Evolutionary conservation across 257 asterid species (phyloP).

Genomic region (Nicotiana benthamiana): DNA sequence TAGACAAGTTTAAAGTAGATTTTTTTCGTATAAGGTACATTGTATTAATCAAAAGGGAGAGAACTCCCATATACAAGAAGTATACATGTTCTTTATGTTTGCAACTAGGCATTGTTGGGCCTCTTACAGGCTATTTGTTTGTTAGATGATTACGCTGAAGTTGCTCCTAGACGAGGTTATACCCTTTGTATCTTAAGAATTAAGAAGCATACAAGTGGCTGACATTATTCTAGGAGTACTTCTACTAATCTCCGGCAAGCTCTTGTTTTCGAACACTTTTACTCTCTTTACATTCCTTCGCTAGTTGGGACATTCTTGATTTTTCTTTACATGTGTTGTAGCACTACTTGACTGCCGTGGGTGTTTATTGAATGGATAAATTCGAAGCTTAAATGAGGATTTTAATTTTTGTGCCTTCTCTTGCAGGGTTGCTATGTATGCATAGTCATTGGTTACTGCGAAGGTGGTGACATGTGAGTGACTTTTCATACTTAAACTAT

Average conservation of each 20-base stretch:
- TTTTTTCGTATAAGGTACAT: too few species aligned
- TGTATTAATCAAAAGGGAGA: too few species aligned
- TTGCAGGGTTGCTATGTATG: slow-evolving; percentile 93
- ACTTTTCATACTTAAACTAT: neutral
- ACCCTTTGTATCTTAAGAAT: neutral
- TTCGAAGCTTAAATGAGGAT: neutral
- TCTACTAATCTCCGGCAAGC: neutral
- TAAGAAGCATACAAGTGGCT: neutral
- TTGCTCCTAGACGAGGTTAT: neutral
- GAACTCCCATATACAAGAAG: too few species aligned
- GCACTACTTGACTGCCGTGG: neutral
- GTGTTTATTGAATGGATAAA: neutral
- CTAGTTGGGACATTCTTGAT: neutral
- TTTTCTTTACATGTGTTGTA: slow-evolving; percentile 4
- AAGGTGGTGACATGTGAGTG: slow-evolving; percentile 95
- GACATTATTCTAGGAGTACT: neutral
- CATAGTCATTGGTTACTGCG: slow-evolving; percentile 88
- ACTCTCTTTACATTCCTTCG: neutral
- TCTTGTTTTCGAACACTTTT: neutral
- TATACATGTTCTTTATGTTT: neutral
- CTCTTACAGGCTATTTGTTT: neutral
- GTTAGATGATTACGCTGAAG: neutral
- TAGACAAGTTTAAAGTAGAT: neutral
- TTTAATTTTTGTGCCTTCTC: slow-evolving; percentile 7
- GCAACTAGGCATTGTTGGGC: neutral